Evolutionary conservation across 1,139 yeast genomes (phyloP).

Genomic region (Tardiomyces digboiensis): DNA sequence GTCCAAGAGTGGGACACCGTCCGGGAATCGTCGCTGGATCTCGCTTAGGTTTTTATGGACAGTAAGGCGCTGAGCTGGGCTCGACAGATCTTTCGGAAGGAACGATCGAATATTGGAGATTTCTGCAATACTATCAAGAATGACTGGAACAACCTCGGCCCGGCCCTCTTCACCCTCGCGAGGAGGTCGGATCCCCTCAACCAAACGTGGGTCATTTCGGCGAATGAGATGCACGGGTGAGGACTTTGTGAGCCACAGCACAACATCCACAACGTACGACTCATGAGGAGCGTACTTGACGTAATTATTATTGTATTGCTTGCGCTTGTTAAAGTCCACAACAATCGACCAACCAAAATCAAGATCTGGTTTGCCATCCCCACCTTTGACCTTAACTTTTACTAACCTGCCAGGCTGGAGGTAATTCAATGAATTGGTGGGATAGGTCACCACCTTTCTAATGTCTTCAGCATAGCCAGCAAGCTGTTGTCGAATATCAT

Average conservation of each 20-base stretch:
- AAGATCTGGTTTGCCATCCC: conserved; percentile 14
- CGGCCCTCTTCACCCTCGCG: conserved; percentile 56
- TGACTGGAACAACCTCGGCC: conserved; percentile 76
- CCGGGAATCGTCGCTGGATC: conserved; percentile 74
- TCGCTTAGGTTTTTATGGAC: conserved; percentile 73
- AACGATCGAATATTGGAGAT: conserved; percentile 75
- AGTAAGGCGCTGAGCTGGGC: conserved; percentile 60
- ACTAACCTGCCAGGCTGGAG: conserved; percentile 85
- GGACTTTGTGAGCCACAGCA: conserved; percentile 56
- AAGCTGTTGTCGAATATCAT: conserved; percentile 68
- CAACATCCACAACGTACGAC: conserved; percentile 77
- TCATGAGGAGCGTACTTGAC: conserved; percentile 60
- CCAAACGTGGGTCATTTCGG: conserved; percentile 53
- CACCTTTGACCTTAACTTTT: conserved; percentile 42
- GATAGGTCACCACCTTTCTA: conserved; percentile 82
- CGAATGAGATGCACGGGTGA: conserved; percentile 38
- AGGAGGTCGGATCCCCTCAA: conserved; percentile 87
- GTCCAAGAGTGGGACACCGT: conserved; percentile 81
- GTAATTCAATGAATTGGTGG: conserved; percentile 74
- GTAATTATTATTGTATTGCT: conserved; percentile 13
- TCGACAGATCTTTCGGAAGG: conserved; percentile 72
- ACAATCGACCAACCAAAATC: conserved; percentile 97
- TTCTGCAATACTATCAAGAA: conserved; percentile 62
- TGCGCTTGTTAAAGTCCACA: conserved; percentile 63
- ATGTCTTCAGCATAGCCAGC: conserved; percentile 66